A percentile compares a stretch with the other conserved stretches of the same genome.
Evolutionary conservation across 2,329 filamentous ascomycete genomes (phyloP).

Genomic region (Eutypa lata): DNA sequence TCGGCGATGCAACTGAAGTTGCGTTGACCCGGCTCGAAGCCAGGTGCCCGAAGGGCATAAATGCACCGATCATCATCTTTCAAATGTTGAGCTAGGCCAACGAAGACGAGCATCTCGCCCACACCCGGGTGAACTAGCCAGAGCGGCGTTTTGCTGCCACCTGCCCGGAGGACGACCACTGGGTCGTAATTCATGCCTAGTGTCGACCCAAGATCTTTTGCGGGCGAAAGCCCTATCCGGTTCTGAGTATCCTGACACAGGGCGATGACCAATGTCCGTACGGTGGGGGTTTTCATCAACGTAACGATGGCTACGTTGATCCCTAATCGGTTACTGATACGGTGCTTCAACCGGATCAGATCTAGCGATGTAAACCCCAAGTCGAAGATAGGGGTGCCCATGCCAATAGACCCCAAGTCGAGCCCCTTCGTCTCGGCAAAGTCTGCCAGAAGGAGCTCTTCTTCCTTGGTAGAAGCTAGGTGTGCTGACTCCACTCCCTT

Average conservation of each 20-base stretch:
- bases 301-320: conserved; percentile 31
- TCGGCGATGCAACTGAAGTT: conserved; percentile 38
- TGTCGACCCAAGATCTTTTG: not conserved
- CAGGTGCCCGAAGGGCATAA: conserved; percentile 42
- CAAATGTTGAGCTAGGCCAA: conserved; percentile 35
- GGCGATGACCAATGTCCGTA: conserved; percentile 23
- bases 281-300: conserved; percentile 32
- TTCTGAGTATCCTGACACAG: conserved; percentile 10
- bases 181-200: conserved; percentile 4
- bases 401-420: conserved; percentile 6
- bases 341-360: conserved; percentile 36
- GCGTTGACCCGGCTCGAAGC: conserved; percentile 36
- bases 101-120: conserved; percentile 40
- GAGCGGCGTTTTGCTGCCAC: conserved; percentile 32
- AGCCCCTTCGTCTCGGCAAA: not conserved
- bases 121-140: conserved; percentile 40
- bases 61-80: conserved; percentile 38
- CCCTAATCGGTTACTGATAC: conserved; percentile 26
- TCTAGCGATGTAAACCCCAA: conserved; percentile 38
- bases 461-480: conserved; percentile 4
- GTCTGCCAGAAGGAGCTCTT: conserved; percentile 2
- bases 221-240: conserved; percentile 2
- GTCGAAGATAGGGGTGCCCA: conserved; percentile 26
- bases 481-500: conserved; percentile 7
- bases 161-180: conserved; percentile 27